These are phyloP conservation scores for Dothistroma septosporum DNA, from an alignment of 2,329 filamentous ascomycete species.

Conservation along the genomic window DNA sequence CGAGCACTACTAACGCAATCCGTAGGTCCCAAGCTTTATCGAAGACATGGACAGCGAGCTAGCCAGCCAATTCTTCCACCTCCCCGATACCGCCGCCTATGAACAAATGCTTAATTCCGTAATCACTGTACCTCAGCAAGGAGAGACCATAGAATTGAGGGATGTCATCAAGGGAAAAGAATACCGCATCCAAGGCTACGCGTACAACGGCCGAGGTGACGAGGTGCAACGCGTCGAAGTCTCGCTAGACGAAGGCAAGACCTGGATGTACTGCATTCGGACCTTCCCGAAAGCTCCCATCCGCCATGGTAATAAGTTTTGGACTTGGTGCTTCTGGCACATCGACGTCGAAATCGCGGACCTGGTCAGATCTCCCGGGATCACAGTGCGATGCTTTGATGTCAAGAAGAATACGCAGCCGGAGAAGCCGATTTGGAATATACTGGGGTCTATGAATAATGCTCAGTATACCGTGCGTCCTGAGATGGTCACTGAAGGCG, in stretches of 20 bases:
- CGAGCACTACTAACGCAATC: too few species aligned
- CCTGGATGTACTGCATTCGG: constrained; percentile 49
- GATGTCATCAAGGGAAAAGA: constrained; percentile 38
- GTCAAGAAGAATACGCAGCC: constrained; percentile 52
- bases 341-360: constrained; percentile 47
- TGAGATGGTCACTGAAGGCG: constrained; percentile 36
- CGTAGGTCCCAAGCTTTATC: constrained; percentile 43
- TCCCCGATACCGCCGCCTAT: constrained; percentile 47
- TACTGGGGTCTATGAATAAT: constrained; percentile 55
- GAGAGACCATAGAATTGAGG: constrained; percentile 41
- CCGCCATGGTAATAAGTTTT: constrained; percentile 52
- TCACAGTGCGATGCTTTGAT: constrained; percentile 48
- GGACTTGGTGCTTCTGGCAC: constrained; percentile 54
- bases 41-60: constrained; percentile 48
- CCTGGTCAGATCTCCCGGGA: constrained; percentile 41
- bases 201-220: constrained; percentile 50
- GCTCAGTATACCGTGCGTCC: constrained; percentile 47
- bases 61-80: constrained; percentile 44
- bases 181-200: constrained; percentile 47
- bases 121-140: constrained; percentile 45
- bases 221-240: constrained; percentile 50
- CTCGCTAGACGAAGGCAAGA: constrained; percentile 45
- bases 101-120: constrained; percentile 51
- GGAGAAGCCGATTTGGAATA: constrained; percentile 45
- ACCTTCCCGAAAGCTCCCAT: constrained; percentile 49